Conservation (phyloP, 768 basidiomycete species). For the Suillus subalutaceus region DNA sequence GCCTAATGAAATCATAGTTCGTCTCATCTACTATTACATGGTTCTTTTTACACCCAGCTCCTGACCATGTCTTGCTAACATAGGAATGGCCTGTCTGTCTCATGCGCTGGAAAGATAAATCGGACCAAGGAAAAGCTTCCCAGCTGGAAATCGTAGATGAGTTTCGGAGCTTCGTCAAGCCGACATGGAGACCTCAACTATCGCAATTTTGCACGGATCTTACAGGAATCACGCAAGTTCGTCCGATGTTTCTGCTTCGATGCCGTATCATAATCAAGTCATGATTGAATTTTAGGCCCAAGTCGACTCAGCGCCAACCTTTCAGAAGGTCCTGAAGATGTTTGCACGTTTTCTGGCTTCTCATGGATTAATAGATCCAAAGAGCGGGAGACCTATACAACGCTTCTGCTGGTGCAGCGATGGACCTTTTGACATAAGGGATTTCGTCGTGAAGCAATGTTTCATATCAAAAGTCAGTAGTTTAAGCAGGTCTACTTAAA, state of each 20-base stretch:
- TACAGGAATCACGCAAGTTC: constrained; percentile 92
- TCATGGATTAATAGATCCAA: constrained; percentile 68
- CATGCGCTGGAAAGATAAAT: constrained; percentile 76
- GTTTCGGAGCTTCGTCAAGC: constrained; percentile 87
- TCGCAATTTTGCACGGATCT: constrained; percentile 83
- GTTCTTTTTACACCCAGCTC: constrained; percentile 5
- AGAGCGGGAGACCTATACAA: constrained; percentile 55
- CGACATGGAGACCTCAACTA: constrained; percentile 82
- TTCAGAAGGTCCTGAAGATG: constrained; percentile 63
- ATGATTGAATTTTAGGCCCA: constrained; percentile 55
- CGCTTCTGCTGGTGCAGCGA: constrained; percentile 85
- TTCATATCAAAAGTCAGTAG: constrained; percentile 76
- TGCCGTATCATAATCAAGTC: constrained; percentile 13
- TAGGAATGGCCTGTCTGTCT: constrained; percentile 96
- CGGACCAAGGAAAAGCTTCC: constrained; percentile 49
- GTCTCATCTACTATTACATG: constrained; percentile 31
- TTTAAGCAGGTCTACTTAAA: constrained; percentile 10
- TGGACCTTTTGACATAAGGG: constrained; percentile 80
- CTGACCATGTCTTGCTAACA: constrained; percentile 12
- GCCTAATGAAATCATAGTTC: constrained; percentile 95
- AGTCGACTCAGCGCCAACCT: constrained; percentile 79
- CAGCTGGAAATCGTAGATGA: constrained; percentile 73
- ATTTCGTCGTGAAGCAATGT: constrained; percentile 88
- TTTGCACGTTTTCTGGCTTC: constrained; percentile 71
- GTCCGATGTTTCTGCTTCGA: constrained; percentile 28